Evolutionary conservation across 2,329 filamentous ascomycete species (phyloP).

Genomic region (Colletotrichum karsti): DNA sequence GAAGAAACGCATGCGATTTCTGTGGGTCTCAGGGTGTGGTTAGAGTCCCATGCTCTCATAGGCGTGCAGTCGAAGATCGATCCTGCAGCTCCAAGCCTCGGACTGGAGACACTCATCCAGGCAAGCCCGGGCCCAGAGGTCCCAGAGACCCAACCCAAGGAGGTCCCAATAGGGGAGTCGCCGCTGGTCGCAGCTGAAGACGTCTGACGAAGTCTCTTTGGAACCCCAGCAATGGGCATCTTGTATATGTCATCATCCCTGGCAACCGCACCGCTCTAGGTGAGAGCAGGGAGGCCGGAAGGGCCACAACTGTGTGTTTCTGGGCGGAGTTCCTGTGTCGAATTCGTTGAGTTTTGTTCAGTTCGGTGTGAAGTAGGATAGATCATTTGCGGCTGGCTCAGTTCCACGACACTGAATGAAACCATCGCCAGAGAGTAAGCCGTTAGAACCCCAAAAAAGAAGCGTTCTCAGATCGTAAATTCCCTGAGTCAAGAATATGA

Average conservation of each 20-base stretch:
- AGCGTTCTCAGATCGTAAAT: too few relatives aligned
- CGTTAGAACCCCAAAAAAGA: background rate
- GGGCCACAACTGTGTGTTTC: background rate
- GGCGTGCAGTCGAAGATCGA: background rate
- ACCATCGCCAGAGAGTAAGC: background rate
- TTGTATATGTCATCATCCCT: background rate
- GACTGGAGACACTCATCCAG: background rate
- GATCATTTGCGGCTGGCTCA: background rate
- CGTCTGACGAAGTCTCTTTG: background rate
- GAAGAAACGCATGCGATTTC: conserved; percentile 8
- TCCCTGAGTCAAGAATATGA: too few relatives aligned
- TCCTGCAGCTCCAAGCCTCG: background rate
- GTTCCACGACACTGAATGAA: background rate
- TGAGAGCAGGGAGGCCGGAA: background rate
- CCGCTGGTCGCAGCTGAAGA: background rate
- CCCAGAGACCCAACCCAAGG: background rate
- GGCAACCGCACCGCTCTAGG: background rate
- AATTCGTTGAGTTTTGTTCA: background rate
- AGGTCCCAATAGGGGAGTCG: conserved; percentile 8
- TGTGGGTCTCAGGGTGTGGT: conserved; percentile 20
- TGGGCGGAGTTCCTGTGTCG: background rate
- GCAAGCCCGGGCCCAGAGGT: conserved; percentile 1
- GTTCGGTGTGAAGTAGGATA: background rate
- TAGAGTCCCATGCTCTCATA: conserved; percentile 22
- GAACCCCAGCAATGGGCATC: background rate